Evolutionary conservation across 169 alveolate species (phyloP).

Genomic region (Babesia gibsoni): DNA sequence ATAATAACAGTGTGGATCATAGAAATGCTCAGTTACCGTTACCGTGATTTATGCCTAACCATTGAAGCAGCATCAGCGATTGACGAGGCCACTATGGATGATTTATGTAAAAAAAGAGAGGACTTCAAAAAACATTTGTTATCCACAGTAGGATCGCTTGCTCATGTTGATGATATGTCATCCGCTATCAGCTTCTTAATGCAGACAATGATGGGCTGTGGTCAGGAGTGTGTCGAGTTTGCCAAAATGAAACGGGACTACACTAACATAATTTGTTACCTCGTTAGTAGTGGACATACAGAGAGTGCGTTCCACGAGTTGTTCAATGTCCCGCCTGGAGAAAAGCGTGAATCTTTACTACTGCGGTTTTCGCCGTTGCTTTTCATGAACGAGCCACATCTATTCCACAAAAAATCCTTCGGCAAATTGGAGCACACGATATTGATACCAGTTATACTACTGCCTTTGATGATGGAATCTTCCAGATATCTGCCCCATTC

Average conservation of each 20-base stretch:
- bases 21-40: slow-evolving; percentile 42
- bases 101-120: background rate
- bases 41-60: slow-evolving; percentile 30
- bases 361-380: slow-evolving; percentile 58
- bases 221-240: slow-evolving; percentile 54
- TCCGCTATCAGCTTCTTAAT: slow-evolving; percentile 52
- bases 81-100: background rate
- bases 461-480: slow-evolving; percentile 42
- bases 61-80: slow-evolving; percentile 20
- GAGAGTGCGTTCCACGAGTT: slow-evolving; percentile 50
- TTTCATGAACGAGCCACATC: slow-evolving; percentile 51
- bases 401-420: slow-evolving; percentile 40
- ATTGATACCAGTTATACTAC: slow-evolving; percentile 36
- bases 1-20: slow-evolving; percentile 56
- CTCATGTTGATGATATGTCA: slow-evolving; percentile 49
- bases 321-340: slow-evolving; percentile 49
- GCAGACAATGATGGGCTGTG: slow-evolving; percentile 60
- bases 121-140: slow-evolving; percentile 33
- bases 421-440: slow-evolving; percentile 31
- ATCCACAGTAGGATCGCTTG: slow-evolving; percentile 27
- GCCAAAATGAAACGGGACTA: slow-evolving; percentile 46
- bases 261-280: slow-evolving; percentile 37
- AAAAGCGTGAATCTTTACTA: slow-evolving; percentile 43
- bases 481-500: slow-evolving; percentile 36
- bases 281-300: slow-evolving; percentile 40